Conservation (phyloP, 2,329 filamentous ascomycete genomes). For the Stagonosporopsis vannaccii region DNA sequence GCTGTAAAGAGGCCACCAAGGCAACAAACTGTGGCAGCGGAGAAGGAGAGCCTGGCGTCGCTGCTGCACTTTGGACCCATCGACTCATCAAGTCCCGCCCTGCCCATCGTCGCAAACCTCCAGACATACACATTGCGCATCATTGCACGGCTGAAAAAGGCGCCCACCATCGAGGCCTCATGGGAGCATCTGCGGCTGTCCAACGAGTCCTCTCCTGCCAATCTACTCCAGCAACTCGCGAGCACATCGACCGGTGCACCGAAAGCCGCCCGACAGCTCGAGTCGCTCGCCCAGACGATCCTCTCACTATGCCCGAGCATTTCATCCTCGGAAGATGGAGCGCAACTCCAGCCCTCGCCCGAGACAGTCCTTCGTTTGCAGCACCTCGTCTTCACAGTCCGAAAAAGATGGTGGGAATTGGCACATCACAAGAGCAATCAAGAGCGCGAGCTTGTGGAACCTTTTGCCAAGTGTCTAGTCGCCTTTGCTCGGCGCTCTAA, state of each 20-base stretch:
- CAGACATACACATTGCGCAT: conserved; percentile 72
- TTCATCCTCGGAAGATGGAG: conserved; percentile 70
- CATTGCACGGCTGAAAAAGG: conserved; percentile 66
- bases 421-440: conserved; percentile 66
- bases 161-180: conserved; percentile 64
- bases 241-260: conserved; percentile 56
- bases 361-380: conserved; percentile 69
- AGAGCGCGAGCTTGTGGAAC: conserved; percentile 70
- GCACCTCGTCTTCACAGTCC: conserved; percentile 65
- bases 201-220: conserved; percentile 64
- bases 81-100: conserved; percentile 37
- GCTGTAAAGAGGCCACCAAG: conserved; percentile 23
- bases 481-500: conserved; percentile 65
- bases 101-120: conserved; percentile 67
- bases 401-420: conserved; percentile 71
- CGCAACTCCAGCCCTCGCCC: conserved; percentile 64
- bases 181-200: conserved; percentile 63
- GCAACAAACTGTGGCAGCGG: conserved; percentile 42
- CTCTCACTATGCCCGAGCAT: conserved; percentile 72
- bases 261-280: conserved; percentile 71
- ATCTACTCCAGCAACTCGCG: conserved; percentile 61
- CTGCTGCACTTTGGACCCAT: conserved; percentile 67
- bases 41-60: conserved; percentile 61
- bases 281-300: conserved; percentile 69
- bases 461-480: conserved; percentile 68